Conservation (phyloP, 1,139 yeast genomes). For the Pichia sp. region DNA sequence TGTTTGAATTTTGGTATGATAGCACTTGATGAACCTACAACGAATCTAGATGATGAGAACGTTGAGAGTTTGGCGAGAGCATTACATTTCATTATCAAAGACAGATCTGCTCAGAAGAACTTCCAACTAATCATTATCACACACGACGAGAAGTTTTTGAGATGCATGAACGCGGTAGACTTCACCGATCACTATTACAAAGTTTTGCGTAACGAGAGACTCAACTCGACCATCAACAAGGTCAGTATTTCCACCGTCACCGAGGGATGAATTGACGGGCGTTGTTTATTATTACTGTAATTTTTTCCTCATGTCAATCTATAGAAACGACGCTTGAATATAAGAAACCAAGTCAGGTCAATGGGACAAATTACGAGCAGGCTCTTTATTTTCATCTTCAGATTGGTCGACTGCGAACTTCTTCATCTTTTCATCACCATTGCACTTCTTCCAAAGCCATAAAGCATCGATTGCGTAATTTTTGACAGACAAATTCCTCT, state of each 20-base stretch:
- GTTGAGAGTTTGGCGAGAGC: slow-evolving; percentile 83
- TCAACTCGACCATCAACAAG: slow-evolving; percentile 58
- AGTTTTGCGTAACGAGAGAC: slow-evolving; percentile 72
- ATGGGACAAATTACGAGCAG: too few species aligned
- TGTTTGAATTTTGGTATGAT: slow-evolving; percentile 93
- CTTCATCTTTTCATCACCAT: slow-evolving; percentile 34
- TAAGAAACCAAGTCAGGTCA: too few species aligned
- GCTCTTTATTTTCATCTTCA: too few species aligned
- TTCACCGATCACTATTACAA: slow-evolving; percentile 88
- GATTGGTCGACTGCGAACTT: slow-evolving; percentile 21
- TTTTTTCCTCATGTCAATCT: too few species aligned
- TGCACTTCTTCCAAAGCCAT: slow-evolving; percentile 88
- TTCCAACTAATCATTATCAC: slow-evolving; percentile 94
- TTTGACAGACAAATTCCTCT: slow-evolving; percentile 62
- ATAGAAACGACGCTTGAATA: too few species aligned
- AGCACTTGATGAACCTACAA: slow-evolving; percentile 96
- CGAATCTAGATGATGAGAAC: slow-evolving; percentile 87
- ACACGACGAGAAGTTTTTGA: slow-evolving; percentile 87
- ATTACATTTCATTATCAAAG: slow-evolving; percentile 64
- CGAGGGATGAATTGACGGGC: too few species aligned
- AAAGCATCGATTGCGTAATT: slow-evolving; percentile 88
- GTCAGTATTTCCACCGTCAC: slow-evolving; percentile 21
- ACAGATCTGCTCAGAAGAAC: slow-evolving; percentile 71
- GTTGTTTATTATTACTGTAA: too few species aligned
- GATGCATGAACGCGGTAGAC: slow-evolving; percentile 75